Base-by-base conservation (phyloP, 805 yeast species). In the Pichia pseudocactophila region DNA sequence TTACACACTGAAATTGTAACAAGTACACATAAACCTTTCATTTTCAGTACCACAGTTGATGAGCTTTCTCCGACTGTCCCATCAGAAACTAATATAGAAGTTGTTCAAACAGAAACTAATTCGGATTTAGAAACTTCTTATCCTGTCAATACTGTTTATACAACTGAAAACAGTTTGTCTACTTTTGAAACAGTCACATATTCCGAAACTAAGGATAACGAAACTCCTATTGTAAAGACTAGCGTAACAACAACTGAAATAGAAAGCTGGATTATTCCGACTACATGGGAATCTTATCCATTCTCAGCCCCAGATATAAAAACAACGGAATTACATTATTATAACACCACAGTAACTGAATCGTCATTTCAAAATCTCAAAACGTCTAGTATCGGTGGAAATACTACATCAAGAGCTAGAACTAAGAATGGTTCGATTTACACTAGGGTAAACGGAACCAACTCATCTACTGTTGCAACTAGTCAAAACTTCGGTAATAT, bases 231-330 rank as follows among this genome's bases (percentile, higher is more conserved):
- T 12, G 5, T 10, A 28, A 4, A 4, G 31, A n/a, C 6, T 28
- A 28, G 15, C 31, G 11, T 5, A 12, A n/a, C 6, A 12, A 12
- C 31, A 12, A 28, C 5, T 28, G 31, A 28, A 5, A n/a, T 4
- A 28, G 31, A 28, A 28, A 28, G 30, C 12, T 43, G 42, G 46
- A 13, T 26, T 7, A 16, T 36, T 26, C 42, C 46, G 15, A 31
- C 22, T 22, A 36, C 43, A 12, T 43, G 46, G 46, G 31, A 39
- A 13, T 43, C 46, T 4, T 43, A 39, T 27, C 42, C 46, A 9
- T 31, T 43, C 7, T 32, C 42, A 5, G 15, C 18, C 7, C 34
- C 39, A 17, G 36, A 34, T 17, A 33, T 9, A 9, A 11, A 18
- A 33, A 9, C 18, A 12, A 30, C 7, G 8, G 28, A 37, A 19